A percentile compares a stretch with the other conserved stretches of the same genome.
phyloP scores from a whole-genome alignment of 2,329 filamentous ascomycete species.

The Falciphora oryzae region DNA sequence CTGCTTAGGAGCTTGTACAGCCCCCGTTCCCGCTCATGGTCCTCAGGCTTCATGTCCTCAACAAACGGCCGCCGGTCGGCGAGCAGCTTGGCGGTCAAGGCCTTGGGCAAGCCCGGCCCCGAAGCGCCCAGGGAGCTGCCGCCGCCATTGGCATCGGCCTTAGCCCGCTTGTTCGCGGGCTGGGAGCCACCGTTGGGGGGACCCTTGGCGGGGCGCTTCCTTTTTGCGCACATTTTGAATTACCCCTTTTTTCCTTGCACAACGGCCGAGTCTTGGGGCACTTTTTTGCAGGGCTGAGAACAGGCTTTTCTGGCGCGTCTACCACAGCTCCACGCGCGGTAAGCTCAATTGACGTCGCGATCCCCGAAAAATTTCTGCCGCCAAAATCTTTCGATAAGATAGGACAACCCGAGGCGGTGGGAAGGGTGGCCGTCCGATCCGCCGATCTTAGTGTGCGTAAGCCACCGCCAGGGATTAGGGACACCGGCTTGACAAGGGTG shows the following conservation, averaged over 20 bases:
- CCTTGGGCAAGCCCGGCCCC: slow-evolving; percentile 16
- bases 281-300: neutral
- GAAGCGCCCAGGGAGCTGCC: slow-evolving; percentile 16
- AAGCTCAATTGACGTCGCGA: neutral
- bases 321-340: neutral
- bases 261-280: no score
- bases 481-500: no score
- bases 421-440: neutral
- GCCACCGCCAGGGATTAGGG: neutral
- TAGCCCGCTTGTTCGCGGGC: slow-evolving; percentile 31
- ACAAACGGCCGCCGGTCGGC: slow-evolving; percentile 41
- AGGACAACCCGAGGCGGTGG: neutral
- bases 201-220: slow-evolving; percentile 34
- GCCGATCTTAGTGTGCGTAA: neutral
- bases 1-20: slow-evolving; percentile 59
- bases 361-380: neutral
- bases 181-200: slow-evolving; percentile 18
- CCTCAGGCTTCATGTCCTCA: slow-evolving; percentile 44
- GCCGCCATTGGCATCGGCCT: slow-evolving; percentile 20
- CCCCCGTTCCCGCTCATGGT: slow-evolving; percentile 51
- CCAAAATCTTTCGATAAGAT: neutral
- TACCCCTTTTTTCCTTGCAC: no score
- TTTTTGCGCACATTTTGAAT: slow-evolving; percentile 9
- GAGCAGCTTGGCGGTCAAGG: slow-evolving; percentile 18
- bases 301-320: neutral